A percentile compares a stretch with the other conserved stretches of the same genome.
phyloP scores from a whole-genome alignment of 108 stramenopile species.

The Discostella stelligeroides region DNA sequence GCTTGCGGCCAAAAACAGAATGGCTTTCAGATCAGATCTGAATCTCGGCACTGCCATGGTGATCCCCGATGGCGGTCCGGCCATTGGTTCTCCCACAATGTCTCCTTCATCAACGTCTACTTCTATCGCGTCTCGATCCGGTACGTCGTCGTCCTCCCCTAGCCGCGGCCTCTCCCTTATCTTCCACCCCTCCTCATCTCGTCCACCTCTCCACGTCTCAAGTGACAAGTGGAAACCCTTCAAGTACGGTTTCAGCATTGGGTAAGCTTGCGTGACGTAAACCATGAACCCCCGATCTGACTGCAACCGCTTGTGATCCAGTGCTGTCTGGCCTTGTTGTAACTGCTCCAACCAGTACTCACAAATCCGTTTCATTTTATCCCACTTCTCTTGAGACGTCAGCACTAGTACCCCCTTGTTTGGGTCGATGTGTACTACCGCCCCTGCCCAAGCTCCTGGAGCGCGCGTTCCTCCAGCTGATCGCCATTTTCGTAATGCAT shows the following conservation, averaged over 20 bases:
- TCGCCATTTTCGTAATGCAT: conserved; percentile 43
- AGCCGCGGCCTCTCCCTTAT: background rate
- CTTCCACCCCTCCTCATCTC: conserved; percentile 61
- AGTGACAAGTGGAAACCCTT: too few species aligned
- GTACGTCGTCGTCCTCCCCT: background rate
- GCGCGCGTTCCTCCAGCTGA: too few species aligned
- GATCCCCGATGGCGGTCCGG: conserved; percentile 15
- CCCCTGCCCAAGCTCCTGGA: too few species aligned
- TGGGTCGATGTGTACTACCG: too few species aligned
- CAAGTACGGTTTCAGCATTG: conserved; percentile 43
- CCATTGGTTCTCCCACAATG: too few species aligned
- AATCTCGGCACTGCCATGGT: conserved; percentile 38
- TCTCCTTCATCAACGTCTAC: too few species aligned
- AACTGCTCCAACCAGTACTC: too few species aligned
- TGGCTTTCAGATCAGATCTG: conserved; percentile 26
- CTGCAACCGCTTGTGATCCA: conserved; percentile 29
- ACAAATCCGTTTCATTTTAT: too few species aligned
- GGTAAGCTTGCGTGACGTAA: conserved; percentile 47
- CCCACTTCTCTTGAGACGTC: too few species aligned
- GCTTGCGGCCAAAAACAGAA: background rate
- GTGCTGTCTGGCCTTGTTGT: background rate
- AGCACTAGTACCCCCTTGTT: too few species aligned
- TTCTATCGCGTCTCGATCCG: background rate
- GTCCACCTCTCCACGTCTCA: conserved; percentile 41
- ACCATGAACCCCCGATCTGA: too few species aligned